A percentile compares a stretch with the other conserved stretches of the same genome.
Evolutionary conservation across 2,329 filamentous ascomycete genomes (phyloP).

Genomic region (Trichoderma sp.): DNA sequence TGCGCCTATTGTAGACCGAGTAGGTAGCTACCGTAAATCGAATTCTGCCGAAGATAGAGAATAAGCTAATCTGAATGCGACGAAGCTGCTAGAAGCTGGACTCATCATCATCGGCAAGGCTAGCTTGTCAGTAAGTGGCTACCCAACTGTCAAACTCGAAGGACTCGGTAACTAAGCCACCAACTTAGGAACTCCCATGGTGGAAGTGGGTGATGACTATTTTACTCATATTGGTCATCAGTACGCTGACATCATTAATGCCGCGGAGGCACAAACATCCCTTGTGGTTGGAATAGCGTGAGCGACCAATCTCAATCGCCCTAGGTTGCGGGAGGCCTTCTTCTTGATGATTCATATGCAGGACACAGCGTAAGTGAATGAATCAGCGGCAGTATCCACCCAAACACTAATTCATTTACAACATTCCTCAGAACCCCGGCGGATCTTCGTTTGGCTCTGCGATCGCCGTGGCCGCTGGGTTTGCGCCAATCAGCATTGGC

Average conservation of each 20-base stretch:
- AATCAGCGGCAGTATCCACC: neutral
- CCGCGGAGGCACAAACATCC: neutral
- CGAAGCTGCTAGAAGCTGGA: neutral
- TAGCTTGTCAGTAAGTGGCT: neutral
- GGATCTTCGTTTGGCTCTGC: slow-evolving; percentile 56
- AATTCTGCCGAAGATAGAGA: fast-evolving
- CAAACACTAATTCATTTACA: neutral
- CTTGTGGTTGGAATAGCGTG: slow-evolving; percentile 21
- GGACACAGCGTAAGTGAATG: slow-evolving; percentile 19
- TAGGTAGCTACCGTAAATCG: neutral
- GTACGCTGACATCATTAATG: neutral
- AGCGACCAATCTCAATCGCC: slow-evolving; percentile 21
- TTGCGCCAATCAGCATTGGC: slow-evolving; percentile 54
- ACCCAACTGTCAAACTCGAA: neutral
- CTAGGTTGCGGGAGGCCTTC: slow-evolving; percentile 18
- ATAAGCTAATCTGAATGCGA: neutral
- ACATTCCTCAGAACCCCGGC: slow-evolving; percentile 31
- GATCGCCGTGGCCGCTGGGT: slow-evolving; percentile 50
- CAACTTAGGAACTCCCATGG: neutral
- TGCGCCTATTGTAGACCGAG: slow-evolving; percentile 17
- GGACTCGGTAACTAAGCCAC: neutral
- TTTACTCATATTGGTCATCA: neutral
- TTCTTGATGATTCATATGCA: neutral
- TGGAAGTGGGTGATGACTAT: neutral
- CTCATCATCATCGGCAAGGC: neutral